A percentile compares a stretch with the other conserved stretches of the same genome.
Conservation (phyloP, 2,329 filamentous ascomycete genomes). For the Boeremia exigua region DNA sequence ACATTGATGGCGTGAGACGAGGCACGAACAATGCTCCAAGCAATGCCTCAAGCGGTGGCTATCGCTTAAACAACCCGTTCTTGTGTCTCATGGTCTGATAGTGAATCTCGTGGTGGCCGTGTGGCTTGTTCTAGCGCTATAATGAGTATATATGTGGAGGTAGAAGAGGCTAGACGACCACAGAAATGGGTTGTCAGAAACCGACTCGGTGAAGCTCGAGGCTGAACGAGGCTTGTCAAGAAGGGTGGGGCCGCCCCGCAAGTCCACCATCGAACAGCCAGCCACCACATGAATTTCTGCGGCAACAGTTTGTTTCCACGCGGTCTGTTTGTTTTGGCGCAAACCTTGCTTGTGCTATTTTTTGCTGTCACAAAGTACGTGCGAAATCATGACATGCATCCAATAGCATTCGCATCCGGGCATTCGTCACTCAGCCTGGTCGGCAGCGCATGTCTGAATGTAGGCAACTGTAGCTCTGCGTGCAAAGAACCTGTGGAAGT, state of each 20-base stretch:
- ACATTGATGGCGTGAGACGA: neutral
- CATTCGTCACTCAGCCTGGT: neutral
- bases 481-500: neutral
- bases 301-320: conserved; percentile 1
- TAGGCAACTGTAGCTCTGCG: neutral
- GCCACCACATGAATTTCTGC: neutral
- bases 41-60: conserved; percentile 1
- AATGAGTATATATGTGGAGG: neutral
- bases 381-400: neutral
- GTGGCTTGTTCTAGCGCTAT: conserved; percentile 9
- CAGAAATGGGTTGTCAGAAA: conserved; percentile 3
- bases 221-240: conserved; percentile 6
- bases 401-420: neutral
- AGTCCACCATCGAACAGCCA: conserved; percentile 2
- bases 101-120: conserved; percentile 10
- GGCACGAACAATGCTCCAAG: neutral
- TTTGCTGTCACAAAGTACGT: neutral
- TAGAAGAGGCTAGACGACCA: conserved; percentile 9
- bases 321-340: neutral
- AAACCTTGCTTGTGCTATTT: conserved; percentile 7
- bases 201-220: conserved; percentile 6
- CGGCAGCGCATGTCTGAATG: neutral
- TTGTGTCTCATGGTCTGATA: conserved; percentile 1
- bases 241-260: neutral
- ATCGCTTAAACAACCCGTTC: neutral